These are phyloP conservation scores for Coccinonectria pachysandricola DNA, from an alignment of 2,329 filamentous ascomycete species.

Conservation along the genomic window DNA sequence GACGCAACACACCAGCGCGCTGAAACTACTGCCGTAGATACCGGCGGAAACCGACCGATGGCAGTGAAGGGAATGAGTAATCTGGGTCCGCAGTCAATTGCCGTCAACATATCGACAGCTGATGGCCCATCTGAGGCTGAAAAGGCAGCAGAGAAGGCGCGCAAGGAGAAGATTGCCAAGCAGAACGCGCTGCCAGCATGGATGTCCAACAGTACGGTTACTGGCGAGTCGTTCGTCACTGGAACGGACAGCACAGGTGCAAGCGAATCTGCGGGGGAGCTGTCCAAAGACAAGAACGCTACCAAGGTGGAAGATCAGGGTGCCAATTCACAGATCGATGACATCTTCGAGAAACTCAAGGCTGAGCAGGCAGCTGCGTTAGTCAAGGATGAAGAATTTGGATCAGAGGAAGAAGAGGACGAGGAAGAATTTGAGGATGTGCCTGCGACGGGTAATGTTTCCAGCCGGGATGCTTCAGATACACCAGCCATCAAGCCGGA, in stretches of 20 bases:
- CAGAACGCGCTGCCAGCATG: constrained; percentile 63
- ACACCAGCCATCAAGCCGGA: constrained; percentile 26
- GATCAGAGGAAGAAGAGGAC: constrained; percentile 29
- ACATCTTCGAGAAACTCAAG: constrained; percentile 57
- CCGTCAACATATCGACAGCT: constrained; percentile 57
- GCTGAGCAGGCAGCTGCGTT: constrained; percentile 42
- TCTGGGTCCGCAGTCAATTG: constrained; percentile 57
- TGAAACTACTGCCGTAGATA: constrained; percentile 47
- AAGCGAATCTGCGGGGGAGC: constrained; percentile 18
- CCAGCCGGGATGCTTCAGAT: constrained; percentile 22
- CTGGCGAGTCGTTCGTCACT: constrained; percentile 44
- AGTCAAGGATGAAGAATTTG: constrained; percentile 21
- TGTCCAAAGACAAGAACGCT: constrained; percentile 33
- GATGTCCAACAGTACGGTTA: constrained; percentile 63
- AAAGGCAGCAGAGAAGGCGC: constrained; percentile 52
- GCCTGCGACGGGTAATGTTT: constrained; percentile 26
- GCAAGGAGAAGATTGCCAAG: constrained; percentile 53
- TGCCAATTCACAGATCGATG: constrained; percentile 50
- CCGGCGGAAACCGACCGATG: constrained; percentile 45
- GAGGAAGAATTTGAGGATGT: constrained; percentile 42
- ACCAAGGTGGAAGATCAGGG: constrained; percentile 34
- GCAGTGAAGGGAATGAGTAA: constrained; percentile 60
- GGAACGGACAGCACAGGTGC: constrained; percentile 25
- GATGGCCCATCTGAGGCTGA: constrained; percentile 58
- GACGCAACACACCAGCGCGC: constrained; percentile 57